Percentiles rank a stretch among this genome's conserved stretches.
Conservation (phyloP, 2,329 filamentous ascomycete genomes). For the Colletotrichum sp. region DNA sequence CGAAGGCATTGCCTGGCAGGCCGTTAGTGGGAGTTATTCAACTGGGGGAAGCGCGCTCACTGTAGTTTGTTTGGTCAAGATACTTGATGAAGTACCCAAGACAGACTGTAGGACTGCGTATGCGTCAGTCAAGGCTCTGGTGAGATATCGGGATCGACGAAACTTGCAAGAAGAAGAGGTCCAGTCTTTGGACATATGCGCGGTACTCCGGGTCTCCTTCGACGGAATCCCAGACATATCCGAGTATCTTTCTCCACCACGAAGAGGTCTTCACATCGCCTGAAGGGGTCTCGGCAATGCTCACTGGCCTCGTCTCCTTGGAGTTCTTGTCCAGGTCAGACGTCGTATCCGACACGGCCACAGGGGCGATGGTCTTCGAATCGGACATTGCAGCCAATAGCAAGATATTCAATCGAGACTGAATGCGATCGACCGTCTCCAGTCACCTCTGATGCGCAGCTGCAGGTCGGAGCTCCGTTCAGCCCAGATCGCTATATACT, state of each 20-base stretch:
- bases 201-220: constrained; percentile 9
- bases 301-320: background rate
- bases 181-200: background rate
- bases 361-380: background rate
- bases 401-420: accelerated
- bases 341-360: background rate
- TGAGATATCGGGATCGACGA: background rate
- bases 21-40: background rate
- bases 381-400: background rate
- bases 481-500: constrained; percentile 6
- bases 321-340: background rate
- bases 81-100: constrained; percentile 23
- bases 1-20: constrained; percentile 26
- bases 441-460: background rate
- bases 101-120: background rate
- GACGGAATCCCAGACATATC: constrained; percentile 3
- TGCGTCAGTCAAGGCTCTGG: accelerated
- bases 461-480: background rate
- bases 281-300: background rate
- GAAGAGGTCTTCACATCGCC: background rate
- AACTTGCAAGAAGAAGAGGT: constrained; percentile 7
- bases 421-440: background rate
- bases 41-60: background rate
- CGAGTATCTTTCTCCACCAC: background rate
- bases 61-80: constrained; percentile 35